phyloP scores from a whole-genome alignment of 495 filamentous ascomycete genomes.

The Aeminium ludgeri region DNA sequence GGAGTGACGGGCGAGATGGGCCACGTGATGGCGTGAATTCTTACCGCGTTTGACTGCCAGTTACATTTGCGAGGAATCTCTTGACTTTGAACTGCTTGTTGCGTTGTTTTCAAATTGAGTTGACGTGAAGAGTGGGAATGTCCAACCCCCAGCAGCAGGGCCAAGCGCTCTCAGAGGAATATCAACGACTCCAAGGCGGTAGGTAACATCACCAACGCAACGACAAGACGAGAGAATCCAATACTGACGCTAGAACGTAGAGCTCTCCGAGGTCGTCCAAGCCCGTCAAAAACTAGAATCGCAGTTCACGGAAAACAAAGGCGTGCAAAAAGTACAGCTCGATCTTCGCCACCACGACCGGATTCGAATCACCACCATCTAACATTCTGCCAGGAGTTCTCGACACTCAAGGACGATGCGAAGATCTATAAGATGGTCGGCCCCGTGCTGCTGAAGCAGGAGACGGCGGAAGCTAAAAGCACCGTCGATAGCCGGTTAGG shows the following conservation, averaged over 20 bases:
- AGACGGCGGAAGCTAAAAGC: constrained; percentile 68
- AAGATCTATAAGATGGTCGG: constrained; percentile 92
- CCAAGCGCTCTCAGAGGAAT: constrained; percentile 74
- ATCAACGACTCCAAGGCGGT: constrained; percentile 73
- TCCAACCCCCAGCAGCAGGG: constrained; percentile 45
- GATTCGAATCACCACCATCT: background rate
- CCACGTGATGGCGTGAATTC: no score
- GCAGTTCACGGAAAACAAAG: constrained; percentile 80
- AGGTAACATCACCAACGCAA: background rate
- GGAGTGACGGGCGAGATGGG: no score
- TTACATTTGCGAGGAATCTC: no score
- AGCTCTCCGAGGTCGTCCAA: constrained; percentile 55
- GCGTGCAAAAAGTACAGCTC: constrained; percentile 54
- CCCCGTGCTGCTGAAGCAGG: constrained; percentile 86
- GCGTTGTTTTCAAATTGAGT: no score
- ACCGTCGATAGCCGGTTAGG: constrained; percentile 80
- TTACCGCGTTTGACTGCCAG: no score
- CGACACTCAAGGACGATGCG: constrained; percentile 54
- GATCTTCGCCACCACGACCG: background rate
- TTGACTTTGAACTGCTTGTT: no score
- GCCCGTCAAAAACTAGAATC: constrained; percentile 88
- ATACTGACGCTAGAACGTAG: constrained; percentile 33
- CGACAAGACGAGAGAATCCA: no score
- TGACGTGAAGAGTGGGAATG: no score
- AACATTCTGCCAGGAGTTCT: constrained; percentile 49